Evolutionary conservation across 2,329 filamentous ascomycete species (phyloP).

Genomic region (Clarireedia hainanense): DNA sequence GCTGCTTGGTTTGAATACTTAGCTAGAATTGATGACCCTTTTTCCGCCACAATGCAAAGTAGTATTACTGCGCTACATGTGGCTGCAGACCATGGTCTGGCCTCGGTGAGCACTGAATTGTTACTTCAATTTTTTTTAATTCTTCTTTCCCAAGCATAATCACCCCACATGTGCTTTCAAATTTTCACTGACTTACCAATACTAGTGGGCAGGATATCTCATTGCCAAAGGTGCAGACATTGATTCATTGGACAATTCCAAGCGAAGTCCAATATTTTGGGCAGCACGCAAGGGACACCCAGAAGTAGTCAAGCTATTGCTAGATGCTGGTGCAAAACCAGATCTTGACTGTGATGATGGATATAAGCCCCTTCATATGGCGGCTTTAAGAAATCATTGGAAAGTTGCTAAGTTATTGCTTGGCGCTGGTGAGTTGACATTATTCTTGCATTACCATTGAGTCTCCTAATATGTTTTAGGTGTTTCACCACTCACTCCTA

Average conservation of each 20-base stretch:
- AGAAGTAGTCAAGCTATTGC: slow-evolving; percentile 8
- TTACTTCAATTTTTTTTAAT: too few species aligned
- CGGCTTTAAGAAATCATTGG: slow-evolving; percentile 28
- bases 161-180: too few species aligned
- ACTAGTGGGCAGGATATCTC: slow-evolving; percentile 8
- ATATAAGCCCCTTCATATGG: slow-evolving; percentile 31
- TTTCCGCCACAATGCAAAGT: slow-evolving; percentile 12
- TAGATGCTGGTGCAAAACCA: slow-evolving; percentile 17
- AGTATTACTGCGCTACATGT: slow-evolving; percentile 15
- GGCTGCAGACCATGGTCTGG: slow-evolving; percentile 13
- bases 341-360: slow-evolving; percentile 24
- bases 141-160: too few species aligned
- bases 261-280: slow-evolving; percentile 22
- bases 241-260: slow-evolving; percentile 9
- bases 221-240: slow-evolving; percentile 2
- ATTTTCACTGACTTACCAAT: too few species aligned
- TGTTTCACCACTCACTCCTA: slow-evolving; percentile 28
- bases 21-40: background rate
- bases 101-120: too few species aligned
- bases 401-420: slow-evolving; percentile 28
- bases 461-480: background rate
- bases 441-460: too few species aligned
- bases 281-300: slow-evolving; percentile 12
- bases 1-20: slow-evolving; percentile 11
- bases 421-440: slow-evolving; percentile 23